phyloP scores from a whole-genome alignment of 1,284 basidiomycete genomes.

The Cystobasidium pallidum region DNA sequence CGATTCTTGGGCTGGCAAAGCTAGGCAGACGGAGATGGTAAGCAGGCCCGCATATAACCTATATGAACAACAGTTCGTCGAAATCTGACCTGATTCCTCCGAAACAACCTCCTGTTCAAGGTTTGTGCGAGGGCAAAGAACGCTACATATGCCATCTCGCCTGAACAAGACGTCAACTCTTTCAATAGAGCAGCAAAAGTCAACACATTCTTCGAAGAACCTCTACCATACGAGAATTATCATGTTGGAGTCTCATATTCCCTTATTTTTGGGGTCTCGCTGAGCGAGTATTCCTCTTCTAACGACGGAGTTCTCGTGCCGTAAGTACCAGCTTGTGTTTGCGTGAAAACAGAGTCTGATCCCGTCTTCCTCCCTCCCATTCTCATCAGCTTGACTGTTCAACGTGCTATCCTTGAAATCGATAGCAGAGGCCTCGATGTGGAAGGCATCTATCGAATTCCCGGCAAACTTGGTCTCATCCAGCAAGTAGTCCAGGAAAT shows the following conservation, averaged over 20 bases:
- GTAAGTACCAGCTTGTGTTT: slow-evolving; percentile 62
- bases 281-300: slow-evolving; percentile 89
- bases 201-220: slow-evolving; percentile 33
- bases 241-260: slow-evolving; percentile 80
- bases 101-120: slow-evolving; percentile 61
- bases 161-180: slow-evolving; percentile 9
- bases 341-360: neutral
- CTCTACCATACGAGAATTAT: slow-evolving; percentile 70
- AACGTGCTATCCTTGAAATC: slow-evolving; percentile 47
- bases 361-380: neutral
- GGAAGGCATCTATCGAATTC: slow-evolving; percentile 79
- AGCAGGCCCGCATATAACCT: no score
- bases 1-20: slow-evolving; percentile 32
- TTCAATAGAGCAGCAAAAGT: slow-evolving; percentile 11
- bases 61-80: neutral
- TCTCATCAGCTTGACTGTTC: slow-evolving; percentile 33
- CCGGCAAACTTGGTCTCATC: slow-evolving; percentile 39
- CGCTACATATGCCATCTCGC: slow-evolving; percentile 21
- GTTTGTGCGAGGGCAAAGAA: slow-evolving; percentile 45
- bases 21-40: slow-evolving; percentile 41
- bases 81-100: neutral
- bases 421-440: slow-evolving; percentile 66
- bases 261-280: slow-evolving; percentile 86
- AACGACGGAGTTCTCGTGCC: slow-evolving; percentile 68
- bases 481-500: slow-evolving; percentile 78